Evolutionary conservation across 2,329 filamentous ascomycete genomes (phyloP).

Genomic region (Penicillium sp.): DNA sequence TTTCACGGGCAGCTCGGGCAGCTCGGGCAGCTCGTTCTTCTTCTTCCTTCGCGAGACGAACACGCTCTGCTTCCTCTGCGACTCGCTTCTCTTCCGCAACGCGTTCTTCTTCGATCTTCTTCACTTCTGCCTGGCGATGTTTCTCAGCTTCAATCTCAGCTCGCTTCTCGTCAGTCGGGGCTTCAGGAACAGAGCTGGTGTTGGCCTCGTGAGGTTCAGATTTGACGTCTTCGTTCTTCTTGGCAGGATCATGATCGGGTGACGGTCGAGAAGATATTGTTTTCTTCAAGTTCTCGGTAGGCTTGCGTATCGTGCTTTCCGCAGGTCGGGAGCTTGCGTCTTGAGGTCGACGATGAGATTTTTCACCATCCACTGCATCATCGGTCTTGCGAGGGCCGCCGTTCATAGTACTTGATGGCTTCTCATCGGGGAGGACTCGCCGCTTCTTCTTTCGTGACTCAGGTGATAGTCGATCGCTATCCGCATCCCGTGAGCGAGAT

Average conservation of each 20-base stretch:
- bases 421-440: slow-evolving; percentile 43
- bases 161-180: slow-evolving; percentile 33
- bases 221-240: slow-evolving; percentile 29
- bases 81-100: slow-evolving; percentile 30
- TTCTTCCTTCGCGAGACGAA: slow-evolving; percentile 35
- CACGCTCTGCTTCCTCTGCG: slow-evolving; percentile 30
- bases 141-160: slow-evolving; percentile 28
- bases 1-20: slow-evolving; percentile 40
- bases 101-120: slow-evolving; percentile 33
- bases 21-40: slow-evolving; percentile 34
- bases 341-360: slow-evolving; percentile 17
- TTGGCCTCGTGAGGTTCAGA: slow-evolving; percentile 32
- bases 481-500: slow-evolving; percentile 34
- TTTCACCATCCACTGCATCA: slow-evolving; percentile 17
- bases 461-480: slow-evolving; percentile 31
- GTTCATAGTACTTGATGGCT: slow-evolving; percentile 30
- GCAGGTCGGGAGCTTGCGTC: slow-evolving; percentile 12
- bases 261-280: slow-evolving; percentile 5
- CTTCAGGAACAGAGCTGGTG: slow-evolving; percentile 27
- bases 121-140: slow-evolving; percentile 24
- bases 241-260: slow-evolving; percentile 10
- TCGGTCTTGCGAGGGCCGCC: slow-evolving; percentile 30
- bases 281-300: slow-evolving; percentile 13
- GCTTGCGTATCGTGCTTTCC: slow-evolving; percentile 12
- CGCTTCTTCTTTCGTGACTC: slow-evolving; percentile 45